Percentiles rank a stretch among this genome's conserved stretches.
Evolutionary conservation across 768 basidiomycete species (phyloP).

Genomic region (Russula brevipes): DNA sequence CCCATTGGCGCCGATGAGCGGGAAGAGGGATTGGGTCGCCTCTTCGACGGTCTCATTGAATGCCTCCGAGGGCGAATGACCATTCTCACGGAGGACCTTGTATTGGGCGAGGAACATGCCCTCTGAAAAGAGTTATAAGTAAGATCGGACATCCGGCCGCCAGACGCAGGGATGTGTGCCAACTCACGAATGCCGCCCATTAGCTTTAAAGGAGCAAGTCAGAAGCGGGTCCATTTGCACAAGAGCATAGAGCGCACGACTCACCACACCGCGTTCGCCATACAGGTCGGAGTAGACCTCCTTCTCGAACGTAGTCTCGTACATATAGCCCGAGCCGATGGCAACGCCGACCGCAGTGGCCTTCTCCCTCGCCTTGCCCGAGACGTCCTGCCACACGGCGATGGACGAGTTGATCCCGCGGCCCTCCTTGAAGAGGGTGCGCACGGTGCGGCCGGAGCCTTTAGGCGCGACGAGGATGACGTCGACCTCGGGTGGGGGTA

Average conservation of each 20-base stretch:
- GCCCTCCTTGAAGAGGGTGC: constrained; percentile 99
- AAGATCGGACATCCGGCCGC: neutral
- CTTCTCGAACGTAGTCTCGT: constrained; percentile 99
- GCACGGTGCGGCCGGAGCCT: constrained; percentile 97
- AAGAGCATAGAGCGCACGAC: constrained; percentile 34
- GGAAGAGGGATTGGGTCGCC: constrained; percentile 98
- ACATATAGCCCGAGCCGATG: constrained; percentile 95
- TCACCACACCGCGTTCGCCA: constrained; percentile 98
- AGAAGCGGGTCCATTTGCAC: constrained; percentile 1
- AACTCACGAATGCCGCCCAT: constrained; percentile 92
- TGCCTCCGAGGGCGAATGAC: constrained; percentile 95
- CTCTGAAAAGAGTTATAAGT: constrained; percentile 44
- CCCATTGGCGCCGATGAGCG: constrained; percentile 93
- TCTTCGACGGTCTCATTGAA: constrained; percentile 99
- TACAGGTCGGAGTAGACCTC: constrained; percentile 99
- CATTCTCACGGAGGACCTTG: constrained; percentile 93
- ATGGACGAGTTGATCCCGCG: constrained; percentile 95
- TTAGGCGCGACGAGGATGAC: constrained; percentile 99
- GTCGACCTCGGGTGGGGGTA: constrained; percentile 90
- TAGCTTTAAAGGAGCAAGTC: constrained; percentile 44
- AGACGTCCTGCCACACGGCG: constrained; percentile 96
- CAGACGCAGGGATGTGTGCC: no score
- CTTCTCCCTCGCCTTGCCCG: constrained; percentile 96
- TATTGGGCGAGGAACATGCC: constrained; percentile 99
- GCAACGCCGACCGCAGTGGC: constrained; percentile 91